Evolutionary conservation across 352 stramenopile genomes (phyloP), one percentile per base, ranked within the genome.

Genomic region (Globisporangium takayamanum): DNA sequence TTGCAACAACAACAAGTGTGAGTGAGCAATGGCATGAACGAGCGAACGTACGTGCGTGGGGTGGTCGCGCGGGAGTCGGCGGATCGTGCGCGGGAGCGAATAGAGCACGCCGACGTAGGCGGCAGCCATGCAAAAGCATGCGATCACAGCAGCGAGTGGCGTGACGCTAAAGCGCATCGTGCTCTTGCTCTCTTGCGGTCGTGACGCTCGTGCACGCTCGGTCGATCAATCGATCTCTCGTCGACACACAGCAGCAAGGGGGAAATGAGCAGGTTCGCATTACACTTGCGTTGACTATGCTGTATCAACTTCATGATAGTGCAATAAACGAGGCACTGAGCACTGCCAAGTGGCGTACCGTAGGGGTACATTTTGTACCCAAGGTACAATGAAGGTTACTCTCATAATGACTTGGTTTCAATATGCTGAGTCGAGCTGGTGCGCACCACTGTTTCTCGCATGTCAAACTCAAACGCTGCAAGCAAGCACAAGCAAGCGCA

Each of bases 81-180:
- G 82, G 53, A 94, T 92, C 15, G 74, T 72, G 36, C 68, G 68
- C 20, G 87, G 87, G 28, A 93, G 70, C 57, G 76, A 89, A 64
- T 95, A 96, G 47, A 96, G 78, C 60, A 94, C 79, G 50, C 85
- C 85, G 44, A 96, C 87, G 69, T 94, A 96, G 25, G 76, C 81
- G 30, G 71, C 70, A 26, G 84, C 82, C 84, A 96, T 91, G 60
- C 68, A 78, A 48, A 90, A 80, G 67, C 84, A 96, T 26, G 87
- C 80, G 51, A 84, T 57, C 54, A 92, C 66, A 36, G 86, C 86
- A 55, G 78, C 78, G 50, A 68, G 82, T 28, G 74, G 56, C 28
- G 73, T 79, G 50, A 90, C 80, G 55, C 81, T 88, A 66, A 92
- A 92, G 62, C 80, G 80, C 83, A 92, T 92, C 62, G 80, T 89